Evolutionary conservation across 208 protist species (phyloP).

Genomic region (Endotrypanum monterogeii): DNA sequence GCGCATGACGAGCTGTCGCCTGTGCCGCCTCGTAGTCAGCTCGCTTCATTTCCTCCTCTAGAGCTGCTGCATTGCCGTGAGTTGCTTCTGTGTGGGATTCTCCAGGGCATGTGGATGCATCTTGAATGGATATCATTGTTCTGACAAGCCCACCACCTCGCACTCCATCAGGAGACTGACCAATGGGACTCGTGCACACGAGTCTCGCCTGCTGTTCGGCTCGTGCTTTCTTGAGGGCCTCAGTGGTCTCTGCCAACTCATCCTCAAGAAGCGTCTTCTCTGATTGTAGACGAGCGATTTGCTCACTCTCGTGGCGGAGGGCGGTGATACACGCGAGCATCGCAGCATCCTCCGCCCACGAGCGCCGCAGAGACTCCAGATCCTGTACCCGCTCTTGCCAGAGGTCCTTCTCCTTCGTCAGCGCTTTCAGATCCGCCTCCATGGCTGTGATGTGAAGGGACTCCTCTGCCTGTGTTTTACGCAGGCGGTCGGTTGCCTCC

Average conservation of each 20-base stretch:
- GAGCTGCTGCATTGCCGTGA: neutral
- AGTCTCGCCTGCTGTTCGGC: constrained; percentile 12
- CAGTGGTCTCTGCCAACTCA: constrained; percentile 11
- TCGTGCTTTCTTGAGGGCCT: constrained; percentile 18
- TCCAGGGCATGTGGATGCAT: neutral
- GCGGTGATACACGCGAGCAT: constrained; percentile 28
- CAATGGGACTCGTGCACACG: neutral
- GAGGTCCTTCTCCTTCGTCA: constrained; percentile 25
- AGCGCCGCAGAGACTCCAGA: constrained; percentile 33
- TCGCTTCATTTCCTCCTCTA: constrained; percentile 36
- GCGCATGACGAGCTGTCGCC: constrained; percentile 23
- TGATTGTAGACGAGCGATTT: constrained; percentile 13
- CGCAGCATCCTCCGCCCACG: constrained; percentile 38
- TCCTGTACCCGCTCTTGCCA: constrained; percentile 46
- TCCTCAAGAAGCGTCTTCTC: constrained; percentile 27
- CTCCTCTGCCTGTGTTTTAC: constrained; percentile 71
- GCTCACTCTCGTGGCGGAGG: constrained; percentile 30
- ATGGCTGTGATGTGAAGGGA: constrained; percentile 47
- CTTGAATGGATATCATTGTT: constrained; percentile 1
- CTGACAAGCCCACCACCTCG: neutral
- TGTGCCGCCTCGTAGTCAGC: constrained; percentile 37
- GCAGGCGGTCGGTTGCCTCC: constrained; percentile 47
- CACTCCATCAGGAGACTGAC: neutral
- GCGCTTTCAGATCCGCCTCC: constrained; percentile 25
- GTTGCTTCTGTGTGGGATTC: neutral